phyloP scores from a whole-genome alignment of 495 filamentous ascomycete genomes.

The Tuber indicum region DNA sequence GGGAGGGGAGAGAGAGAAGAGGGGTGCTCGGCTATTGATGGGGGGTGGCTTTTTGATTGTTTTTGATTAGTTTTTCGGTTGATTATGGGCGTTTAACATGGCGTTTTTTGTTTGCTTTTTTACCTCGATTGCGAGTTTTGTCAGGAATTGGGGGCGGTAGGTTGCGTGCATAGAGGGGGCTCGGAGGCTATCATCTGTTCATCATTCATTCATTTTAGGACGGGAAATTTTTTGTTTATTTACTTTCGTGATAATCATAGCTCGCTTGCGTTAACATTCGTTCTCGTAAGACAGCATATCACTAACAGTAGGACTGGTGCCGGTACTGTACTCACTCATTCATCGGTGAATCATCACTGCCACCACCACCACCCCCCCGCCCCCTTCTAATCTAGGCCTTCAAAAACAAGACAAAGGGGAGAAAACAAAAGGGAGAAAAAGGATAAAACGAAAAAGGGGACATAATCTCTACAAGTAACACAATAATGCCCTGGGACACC shows the following conservation, averaged over 20 bases:
- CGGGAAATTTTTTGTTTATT: not conserved
- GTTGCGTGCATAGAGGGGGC: not conserved
- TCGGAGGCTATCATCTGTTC: not conserved
- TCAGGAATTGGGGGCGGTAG: conserved; percentile 3
- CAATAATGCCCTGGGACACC: not conserved
- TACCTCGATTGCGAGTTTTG: conserved; percentile 12
- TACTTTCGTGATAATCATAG: not conserved
- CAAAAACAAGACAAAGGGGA: not conserved
- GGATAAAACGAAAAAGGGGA: not conserved
- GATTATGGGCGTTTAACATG: conserved; percentile 13
- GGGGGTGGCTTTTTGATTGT: not conserved
- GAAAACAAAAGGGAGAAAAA: not conserved
- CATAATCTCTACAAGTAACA: not conserved
- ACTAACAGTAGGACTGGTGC: not conserved
- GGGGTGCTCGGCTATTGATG: conserved; percentile 7
- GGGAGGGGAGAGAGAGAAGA: conserved; percentile 21
- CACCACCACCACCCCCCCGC: not conserved
- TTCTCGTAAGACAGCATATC: not conserved
- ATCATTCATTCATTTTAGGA: conserved; percentile 10
- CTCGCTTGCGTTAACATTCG: not conserved
- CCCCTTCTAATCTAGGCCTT: not conserved
- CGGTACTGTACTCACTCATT: not conserved
- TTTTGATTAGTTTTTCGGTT: not conserved
- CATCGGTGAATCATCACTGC: not conserved
- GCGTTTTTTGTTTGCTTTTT: conserved; percentile 12